Percentiles rank a stretch among this genome's conserved stretches.
Evolutionary conservation across 495 filamentous ascomycete genomes (phyloP).

Genomic region (Xylaria flabelliformis): DNA sequence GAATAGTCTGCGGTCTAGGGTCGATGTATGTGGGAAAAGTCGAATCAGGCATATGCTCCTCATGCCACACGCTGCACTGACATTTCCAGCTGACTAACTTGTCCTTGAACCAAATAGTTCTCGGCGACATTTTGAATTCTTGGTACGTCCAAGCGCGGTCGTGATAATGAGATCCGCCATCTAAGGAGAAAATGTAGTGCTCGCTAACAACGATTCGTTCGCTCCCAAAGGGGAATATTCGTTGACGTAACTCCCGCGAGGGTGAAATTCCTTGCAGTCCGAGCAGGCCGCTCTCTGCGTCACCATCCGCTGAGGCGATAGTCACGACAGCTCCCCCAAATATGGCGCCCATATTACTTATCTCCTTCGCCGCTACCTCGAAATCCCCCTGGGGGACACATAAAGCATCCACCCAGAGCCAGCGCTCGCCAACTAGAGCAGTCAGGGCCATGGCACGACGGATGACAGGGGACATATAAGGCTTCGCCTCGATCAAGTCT

Average conservation of each 20-base stretch:
- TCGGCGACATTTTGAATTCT: background rate
- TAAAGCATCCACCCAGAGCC: background rate
- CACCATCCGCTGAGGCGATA: background rate
- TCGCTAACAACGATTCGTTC: background rate
- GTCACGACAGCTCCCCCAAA: background rate
- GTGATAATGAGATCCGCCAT: background rate
- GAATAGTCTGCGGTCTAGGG: background rate
- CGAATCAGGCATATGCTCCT: background rate
- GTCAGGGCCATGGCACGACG: background rate
- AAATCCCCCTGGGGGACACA: slow-evolving; percentile 6
- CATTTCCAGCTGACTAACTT: background rate
- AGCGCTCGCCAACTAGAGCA: background rate
- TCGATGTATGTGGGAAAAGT: background rate
- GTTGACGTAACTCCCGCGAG: background rate
- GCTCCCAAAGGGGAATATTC: background rate
- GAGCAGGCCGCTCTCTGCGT: background rate
- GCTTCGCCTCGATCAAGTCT: background rate
- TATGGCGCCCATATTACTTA: background rate
- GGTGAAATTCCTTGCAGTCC: background rate
- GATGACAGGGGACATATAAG: background rate
- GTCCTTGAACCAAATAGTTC: background rate
- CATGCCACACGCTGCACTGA: background rate
- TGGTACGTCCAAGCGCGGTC: background rate
- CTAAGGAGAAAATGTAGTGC: background rate
- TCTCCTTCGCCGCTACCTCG: background rate